Evolutionary conservation across 306 rosid species (phyloP).

Genomic region (Cucurbita moschata): DNA sequence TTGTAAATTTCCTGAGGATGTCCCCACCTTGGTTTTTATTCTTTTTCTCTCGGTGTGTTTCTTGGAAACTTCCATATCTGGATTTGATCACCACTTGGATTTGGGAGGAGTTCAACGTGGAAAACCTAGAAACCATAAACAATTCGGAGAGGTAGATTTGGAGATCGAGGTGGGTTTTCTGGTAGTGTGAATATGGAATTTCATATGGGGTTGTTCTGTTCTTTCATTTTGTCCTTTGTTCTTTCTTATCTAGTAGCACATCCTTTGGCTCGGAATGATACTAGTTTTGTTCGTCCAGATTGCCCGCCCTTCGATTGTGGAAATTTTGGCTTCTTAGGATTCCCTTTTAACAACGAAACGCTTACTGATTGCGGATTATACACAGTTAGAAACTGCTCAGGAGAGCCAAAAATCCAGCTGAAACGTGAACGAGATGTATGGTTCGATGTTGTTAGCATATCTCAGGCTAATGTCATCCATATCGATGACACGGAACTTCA

Average conservation of each 20-base stretch:
- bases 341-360: neutral
- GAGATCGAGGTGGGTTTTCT: neutral
- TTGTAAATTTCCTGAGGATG: neutral
- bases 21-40: neutral
- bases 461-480: slow-evolving; percentile 6
- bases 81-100: neutral
- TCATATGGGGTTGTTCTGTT: neutral
- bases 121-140: neutral
- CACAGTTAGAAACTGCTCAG: neutral
- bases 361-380: neutral
- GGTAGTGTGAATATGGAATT: neutral
- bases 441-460: neutral
- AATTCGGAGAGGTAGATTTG: neutral
- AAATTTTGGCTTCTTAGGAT: neutral
- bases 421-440: neutral
- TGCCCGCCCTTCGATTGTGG: neutral
- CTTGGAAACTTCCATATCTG: neutral
- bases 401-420: neutral
- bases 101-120: neutral
- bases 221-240: neutral
- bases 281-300: neutral
- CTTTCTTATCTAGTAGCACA: neutral
- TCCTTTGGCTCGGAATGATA: neutral
- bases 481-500: neutral
- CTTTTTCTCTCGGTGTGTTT: neutral